phyloP scores from a whole-genome alignment of 2,329 filamentous ascomycete species.

The Phialemoniopsis sp. region DNA sequence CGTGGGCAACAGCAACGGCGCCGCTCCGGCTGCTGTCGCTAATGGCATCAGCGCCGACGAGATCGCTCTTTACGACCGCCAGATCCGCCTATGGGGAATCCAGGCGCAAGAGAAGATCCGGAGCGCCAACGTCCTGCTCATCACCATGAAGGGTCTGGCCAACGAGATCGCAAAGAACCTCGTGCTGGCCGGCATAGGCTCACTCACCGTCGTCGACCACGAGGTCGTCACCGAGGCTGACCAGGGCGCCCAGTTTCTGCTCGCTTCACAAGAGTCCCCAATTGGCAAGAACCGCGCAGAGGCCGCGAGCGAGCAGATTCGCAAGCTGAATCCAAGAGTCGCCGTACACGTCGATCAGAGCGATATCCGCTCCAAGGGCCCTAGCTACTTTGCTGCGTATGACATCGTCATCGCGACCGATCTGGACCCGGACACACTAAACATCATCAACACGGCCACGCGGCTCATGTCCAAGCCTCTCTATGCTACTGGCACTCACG shows the following conservation, averaged over 20 bases:
- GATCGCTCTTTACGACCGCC: constrained; percentile 93
- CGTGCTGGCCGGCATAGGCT: constrained; percentile 87
- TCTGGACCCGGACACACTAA: constrained; percentile 69
- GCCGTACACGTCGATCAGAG: constrained; percentile 66
- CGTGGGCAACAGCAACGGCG: not conserved
- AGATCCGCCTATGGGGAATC: constrained; percentile 96
- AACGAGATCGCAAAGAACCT: constrained; percentile 98
- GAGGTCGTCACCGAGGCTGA: constrained; percentile 73
- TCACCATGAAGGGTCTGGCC: constrained; percentile 81
- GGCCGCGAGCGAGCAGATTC: constrained; percentile 72
- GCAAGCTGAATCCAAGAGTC: constrained; percentile 87
- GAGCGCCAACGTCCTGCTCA: constrained; percentile 81
- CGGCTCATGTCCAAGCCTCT: constrained; percentile 76
- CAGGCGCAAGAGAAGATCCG: constrained; percentile 92
- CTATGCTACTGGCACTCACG: constrained; percentile 84
- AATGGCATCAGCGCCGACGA: constrained; percentile 55
- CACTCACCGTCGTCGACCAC: constrained; percentile 83
- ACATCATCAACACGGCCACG: constrained; percentile 80
- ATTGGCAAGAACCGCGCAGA: constrained; percentile 82
- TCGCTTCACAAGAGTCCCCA: constrained; percentile 59
- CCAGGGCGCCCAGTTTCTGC: constrained; percentile 77
- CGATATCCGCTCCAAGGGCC: constrained; percentile 62
- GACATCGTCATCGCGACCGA: constrained; percentile 90
- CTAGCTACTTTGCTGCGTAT: constrained; percentile 73
- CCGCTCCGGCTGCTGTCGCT: too few species aligned